These are phyloP conservation scores for Aspergillus oerlinghausenensis DNA, from an alignment of 2,329 filamentous ascomycete species.

Conservation along the genomic window DNA sequence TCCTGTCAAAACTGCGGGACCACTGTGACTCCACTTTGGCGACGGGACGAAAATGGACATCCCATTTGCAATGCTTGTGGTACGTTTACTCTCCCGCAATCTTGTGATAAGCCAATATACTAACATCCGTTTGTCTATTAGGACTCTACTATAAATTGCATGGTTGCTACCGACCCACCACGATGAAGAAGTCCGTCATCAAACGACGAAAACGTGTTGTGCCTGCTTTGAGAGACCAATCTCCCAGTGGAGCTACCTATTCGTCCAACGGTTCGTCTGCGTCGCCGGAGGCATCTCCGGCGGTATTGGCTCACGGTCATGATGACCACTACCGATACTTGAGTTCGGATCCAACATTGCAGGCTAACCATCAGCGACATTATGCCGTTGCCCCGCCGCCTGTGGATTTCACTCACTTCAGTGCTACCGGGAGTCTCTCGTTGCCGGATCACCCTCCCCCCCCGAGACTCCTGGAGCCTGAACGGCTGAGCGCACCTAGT, in stretches of 20 bases:
- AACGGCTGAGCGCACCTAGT: constrained; percentile 19
- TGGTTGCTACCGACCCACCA: constrained; percentile 83
- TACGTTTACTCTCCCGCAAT: constrained; percentile 47
- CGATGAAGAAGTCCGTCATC: constrained; percentile 99
- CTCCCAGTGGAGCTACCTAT: constrained; percentile 37
- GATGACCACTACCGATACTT: constrained; percentile 33
- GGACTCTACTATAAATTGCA: constrained; percentile 96
- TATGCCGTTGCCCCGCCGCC: constrained; percentile 40
- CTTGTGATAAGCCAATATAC: constrained; percentile 4
- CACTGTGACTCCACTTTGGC: constrained; percentile 93
- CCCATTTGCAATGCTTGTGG: constrained; percentile 98
- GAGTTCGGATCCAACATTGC: constrained; percentile 32
- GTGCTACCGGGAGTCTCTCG: constrained; percentile 26
- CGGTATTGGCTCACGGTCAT: constrained; percentile 24
- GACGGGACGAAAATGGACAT: constrained; percentile 87
- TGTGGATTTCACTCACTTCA: constrained; percentile 48
- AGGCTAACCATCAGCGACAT: constrained; percentile 29
- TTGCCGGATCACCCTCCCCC: constrained; percentile 28
- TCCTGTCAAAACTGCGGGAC: constrained; percentile 97
- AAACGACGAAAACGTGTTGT: constrained; percentile 94
- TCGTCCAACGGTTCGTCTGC: constrained; percentile 41
- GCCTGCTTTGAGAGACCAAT: constrained; percentile 59
- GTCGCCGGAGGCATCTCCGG: constrained; percentile 38
- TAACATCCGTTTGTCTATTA: constrained; percentile 35
- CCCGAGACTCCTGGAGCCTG: constrained; percentile 29